phyloP scores from a whole-genome alignment of 2,329 filamentous ascomycete species.

The Fusarium tjaetaba region DNA sequence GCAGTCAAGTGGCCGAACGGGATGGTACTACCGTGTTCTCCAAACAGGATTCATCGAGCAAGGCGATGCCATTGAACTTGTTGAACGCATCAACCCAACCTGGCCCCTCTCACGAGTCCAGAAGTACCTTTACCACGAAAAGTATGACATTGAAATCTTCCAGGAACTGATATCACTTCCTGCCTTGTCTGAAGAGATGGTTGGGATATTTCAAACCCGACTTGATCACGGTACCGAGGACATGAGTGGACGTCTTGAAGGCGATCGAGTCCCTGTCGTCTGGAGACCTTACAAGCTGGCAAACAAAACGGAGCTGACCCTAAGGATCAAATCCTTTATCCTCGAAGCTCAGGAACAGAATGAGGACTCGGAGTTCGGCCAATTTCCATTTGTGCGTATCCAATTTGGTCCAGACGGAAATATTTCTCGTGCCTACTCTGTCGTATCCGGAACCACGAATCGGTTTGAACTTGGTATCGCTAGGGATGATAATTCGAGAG shows the following conservation, averaged over 20 bases:
- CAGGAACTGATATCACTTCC: constrained; percentile 2
- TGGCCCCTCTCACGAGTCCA: constrained; percentile 24
- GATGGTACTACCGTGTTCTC: constrained; percentile 33
- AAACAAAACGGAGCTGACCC: neutral
- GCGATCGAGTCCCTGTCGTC: constrained; percentile 1
- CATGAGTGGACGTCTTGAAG: constrained; percentile 21
- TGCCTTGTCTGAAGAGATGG: constrained; percentile 15
- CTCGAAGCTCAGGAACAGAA: neutral
- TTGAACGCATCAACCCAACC: constrained; percentile 13
- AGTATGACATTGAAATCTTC: constrained; percentile 1
- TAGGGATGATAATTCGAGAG: constrained; percentile 11
- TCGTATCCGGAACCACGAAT: constrained; percentile 5
- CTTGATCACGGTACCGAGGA: constrained; percentile 17
- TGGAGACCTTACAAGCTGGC: constrained; percentile 21
- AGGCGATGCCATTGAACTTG: constrained; percentile 8
- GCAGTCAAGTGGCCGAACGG: constrained; percentile 25
- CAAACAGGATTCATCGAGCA: constrained; percentile 8
- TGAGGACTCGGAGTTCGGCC: neutral
- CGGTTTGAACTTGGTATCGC: constrained; percentile 16
- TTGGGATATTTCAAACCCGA: constrained; percentile 2
- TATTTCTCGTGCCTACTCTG: constrained; percentile 21
- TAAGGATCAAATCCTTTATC: constrained; percentile 14
- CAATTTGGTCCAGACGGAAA: constrained; percentile 8
- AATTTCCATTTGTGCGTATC: constrained; percentile 19
- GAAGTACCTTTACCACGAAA: constrained; percentile 22